Conservation (phyloP, 768 basidiomycete species). For the Lactarius akahatsu region DNA sequence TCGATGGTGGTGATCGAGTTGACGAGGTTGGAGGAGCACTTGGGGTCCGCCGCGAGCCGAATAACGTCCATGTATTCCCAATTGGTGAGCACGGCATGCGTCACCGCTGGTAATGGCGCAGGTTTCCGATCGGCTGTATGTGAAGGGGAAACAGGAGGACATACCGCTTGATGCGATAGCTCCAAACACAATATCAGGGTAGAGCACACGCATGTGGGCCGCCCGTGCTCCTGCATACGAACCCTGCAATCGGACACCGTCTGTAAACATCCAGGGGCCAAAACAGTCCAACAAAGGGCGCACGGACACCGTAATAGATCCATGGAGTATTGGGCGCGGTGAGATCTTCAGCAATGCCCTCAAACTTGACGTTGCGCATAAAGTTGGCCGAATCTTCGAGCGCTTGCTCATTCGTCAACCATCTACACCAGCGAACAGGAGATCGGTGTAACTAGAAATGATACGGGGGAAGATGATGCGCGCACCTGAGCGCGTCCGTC, state of each 20-base stretch:
- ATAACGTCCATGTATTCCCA: constrained; percentile 92
- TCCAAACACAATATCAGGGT: constrained; percentile 85
- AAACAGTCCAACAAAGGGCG: background rate
- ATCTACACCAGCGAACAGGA: constrained; percentile 45
- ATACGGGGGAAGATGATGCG: background rate
- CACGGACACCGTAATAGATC: constrained; percentile 89
- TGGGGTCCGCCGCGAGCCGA: constrained; percentile 61
- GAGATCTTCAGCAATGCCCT: constrained; percentile 66
- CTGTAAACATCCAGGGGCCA: background rate
- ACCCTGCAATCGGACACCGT: constrained; percentile 45
- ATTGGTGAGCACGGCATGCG: constrained; percentile 76
- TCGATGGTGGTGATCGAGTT: constrained; percentile 64
- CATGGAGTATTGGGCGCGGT: constrained; percentile 75
- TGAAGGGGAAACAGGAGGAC: constrained; percentile 27
- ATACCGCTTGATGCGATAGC: constrained; percentile 85
- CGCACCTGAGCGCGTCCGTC: constrained; percentile 76
- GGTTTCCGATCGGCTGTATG: background rate
- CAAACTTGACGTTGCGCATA: constrained; percentile 76
- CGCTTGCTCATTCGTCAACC: constrained; percentile 86
- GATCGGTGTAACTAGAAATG: background rate
- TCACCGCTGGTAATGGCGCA: constrained; percentile 55
- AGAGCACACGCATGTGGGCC: constrained; percentile 86
- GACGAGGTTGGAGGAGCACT: constrained; percentile 60
- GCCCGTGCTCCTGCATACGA: constrained; percentile 94
- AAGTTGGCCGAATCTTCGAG: constrained; percentile 92